Evolutionary conservation across 441 rosid genomes (phyloP).

Genomic region (Brassica balearica): DNA sequence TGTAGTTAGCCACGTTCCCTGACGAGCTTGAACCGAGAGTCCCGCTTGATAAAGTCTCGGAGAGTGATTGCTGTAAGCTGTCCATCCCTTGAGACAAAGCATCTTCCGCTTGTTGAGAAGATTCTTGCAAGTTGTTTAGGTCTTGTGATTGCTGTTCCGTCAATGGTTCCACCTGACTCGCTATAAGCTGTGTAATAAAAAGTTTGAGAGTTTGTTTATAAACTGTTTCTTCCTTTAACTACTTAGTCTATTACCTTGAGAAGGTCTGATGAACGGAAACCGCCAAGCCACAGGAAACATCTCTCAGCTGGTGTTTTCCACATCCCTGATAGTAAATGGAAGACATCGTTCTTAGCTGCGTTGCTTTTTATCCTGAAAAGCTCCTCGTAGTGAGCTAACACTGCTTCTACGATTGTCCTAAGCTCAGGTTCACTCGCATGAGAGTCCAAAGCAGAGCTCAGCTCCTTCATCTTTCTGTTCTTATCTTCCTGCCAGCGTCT

Average conservation of each 20-base stretch:
- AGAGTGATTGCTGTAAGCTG: slow-evolving; percentile 85
- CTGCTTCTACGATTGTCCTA: slow-evolving; percentile 76
- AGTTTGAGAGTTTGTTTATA: no score
- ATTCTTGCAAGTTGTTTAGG: slow-evolving; percentile 81
- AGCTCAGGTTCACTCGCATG: slow-evolving; percentile 95
- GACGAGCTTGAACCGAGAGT: slow-evolving; percentile 82
- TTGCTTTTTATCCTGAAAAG: slow-evolving; percentile 86
- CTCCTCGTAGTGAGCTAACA: slow-evolving; percentile 87
- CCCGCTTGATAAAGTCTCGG: slow-evolving; percentile 86
- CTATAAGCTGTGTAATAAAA: slow-evolving; percentile 65
- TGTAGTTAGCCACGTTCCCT: slow-evolving; percentile 89
- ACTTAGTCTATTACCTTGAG: slow-evolving; percentile 58
- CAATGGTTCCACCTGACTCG: slow-evolving; percentile 86
- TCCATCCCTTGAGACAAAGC: slow-evolving; percentile 99
- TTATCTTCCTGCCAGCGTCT: slow-evolving; percentile 93
- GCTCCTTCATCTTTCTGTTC: slow-evolving; percentile 78
- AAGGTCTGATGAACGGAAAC: slow-evolving; percentile 95
- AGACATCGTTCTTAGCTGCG: slow-evolving; percentile 93
- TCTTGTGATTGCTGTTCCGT: slow-evolving; percentile 80
- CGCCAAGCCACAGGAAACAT: slow-evolving; percentile 98
- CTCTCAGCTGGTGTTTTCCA: slow-evolving; percentile 99
- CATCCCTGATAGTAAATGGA: slow-evolving; percentile 95
- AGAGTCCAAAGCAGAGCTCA: slow-evolving; percentile 84
- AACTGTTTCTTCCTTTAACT: not conserved
- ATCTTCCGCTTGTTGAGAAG: slow-evolving; percentile 97